A percentile compares a stretch with the other conserved stretches of the same genome.
phyloP scores from a whole-genome alignment of 2,329 filamentous ascomycete species.

The Sporothrix schenckii region DNA sequence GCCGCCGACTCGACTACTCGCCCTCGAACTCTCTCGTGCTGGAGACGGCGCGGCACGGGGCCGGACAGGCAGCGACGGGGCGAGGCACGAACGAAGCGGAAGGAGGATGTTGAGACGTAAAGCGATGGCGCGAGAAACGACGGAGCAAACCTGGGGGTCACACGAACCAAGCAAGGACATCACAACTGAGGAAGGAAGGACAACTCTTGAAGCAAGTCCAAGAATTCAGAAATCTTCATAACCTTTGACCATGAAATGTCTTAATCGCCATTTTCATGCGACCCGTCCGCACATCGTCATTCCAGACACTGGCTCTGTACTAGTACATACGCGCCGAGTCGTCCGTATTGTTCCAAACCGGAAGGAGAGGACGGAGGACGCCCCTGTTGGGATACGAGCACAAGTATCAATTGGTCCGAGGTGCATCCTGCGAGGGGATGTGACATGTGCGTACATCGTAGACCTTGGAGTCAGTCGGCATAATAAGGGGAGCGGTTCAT shows the following conservation, averaged over 20 bases:
- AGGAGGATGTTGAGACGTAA: not conserved
- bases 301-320: not conserved
- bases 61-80: conserved; percentile 4
- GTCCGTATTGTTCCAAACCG: not conserved
- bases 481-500: too few relatives aligned
- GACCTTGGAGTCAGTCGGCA: too few relatives aligned
- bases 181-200: too few relatives aligned
- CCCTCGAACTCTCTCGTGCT: not conserved
- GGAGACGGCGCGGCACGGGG: conserved; percentile 16
- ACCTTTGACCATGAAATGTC: too few relatives aligned
- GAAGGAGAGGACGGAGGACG: not conserved
- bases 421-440: too few relatives aligned
- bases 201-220: too few relatives aligned
- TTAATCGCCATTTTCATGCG: too few relatives aligned
- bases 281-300: not conserved
- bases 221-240: too few relatives aligned
- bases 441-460: too few relatives aligned
- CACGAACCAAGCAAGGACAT: too few relatives aligned
- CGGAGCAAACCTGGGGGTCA: not conserved
- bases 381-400: too few relatives aligned
- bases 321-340: not conserved
- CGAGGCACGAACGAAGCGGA: conserved; percentile 11
- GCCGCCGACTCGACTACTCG: not conserved
- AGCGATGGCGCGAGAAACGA: not conserved
- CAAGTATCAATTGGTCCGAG: too few relatives aligned